Base-by-base conservation (phyloP, 371 early-diverging fungal species). In the Rhizopus microsporus region DNA sequence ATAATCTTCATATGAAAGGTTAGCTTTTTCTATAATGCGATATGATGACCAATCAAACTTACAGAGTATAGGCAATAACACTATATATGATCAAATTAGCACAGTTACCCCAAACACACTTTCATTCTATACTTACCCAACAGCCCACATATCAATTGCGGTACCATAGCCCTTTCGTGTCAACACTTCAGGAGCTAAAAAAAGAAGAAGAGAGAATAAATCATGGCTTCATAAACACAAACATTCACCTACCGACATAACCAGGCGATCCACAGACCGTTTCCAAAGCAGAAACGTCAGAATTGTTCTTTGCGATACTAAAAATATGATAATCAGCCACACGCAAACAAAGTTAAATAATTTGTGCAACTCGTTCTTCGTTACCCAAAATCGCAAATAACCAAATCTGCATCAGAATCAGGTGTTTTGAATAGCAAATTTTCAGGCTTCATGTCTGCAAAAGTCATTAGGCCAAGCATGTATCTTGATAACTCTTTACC, bases 121-220 rank as follows among this genome's bases (percentile, higher is more conserved):
- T 8, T 7, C 2, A 23, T 23, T 23, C 23, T 23, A 23, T 2
- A 30, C 15, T 59, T 77, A 81, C 81, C 86, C 86, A 29, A 86
- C 63, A 31, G 80, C 81, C 93, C 93, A 93, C 72, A 92, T 80
- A 67, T 96, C 96, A 3, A 95, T 90, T 16, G 90, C 84, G 63
- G 82, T 83, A 34, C 88, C 87, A 60, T 92, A 86, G 2, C 88
- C 88, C 38, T 65, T 79, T 53, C 83, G 77, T 42, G 75, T 68
- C 43, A 96, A 65, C 8, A 95, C 85, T 70, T 97, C 97, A 5
- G 94, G 94, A 5, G 94, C 91, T 68, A 80, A 7, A n/a, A 13
- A 12, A 23, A 2, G 23, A 2, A 23, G 23, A 23, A 23, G 23
- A 44, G 60, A 46, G 23, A 23, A 23, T 23, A 23, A 23, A 23